Evolutionary conservation across 371 early-diverging fungal genomes (phyloP).

Genomic region (Mucor indicus): DNA sequence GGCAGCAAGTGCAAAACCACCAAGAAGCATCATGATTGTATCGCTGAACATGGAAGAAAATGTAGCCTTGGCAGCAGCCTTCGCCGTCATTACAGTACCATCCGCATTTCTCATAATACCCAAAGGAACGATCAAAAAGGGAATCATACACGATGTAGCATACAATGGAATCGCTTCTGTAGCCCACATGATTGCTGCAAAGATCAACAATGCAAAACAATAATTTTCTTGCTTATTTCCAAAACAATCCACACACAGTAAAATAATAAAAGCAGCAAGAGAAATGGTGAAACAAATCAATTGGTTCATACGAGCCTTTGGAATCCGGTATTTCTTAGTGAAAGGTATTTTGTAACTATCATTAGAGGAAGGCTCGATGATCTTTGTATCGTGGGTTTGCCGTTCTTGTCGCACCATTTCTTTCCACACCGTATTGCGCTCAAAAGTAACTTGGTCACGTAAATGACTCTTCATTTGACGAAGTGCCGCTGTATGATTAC

Average conservation of each 20-base stretch:
- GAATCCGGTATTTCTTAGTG: constrained; percentile 19
- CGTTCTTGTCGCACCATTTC: constrained; percentile 80
- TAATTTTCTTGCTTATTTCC: constrained; percentile 57
- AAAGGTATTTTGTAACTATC: constrained; percentile 44
- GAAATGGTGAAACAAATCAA: constrained; percentile 39
- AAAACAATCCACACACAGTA: constrained; percentile 59
- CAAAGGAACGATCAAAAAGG: constrained; percentile 71
- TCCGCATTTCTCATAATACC: constrained; percentile 63
- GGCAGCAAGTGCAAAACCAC: constrained; percentile 95
- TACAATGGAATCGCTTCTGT: constrained; percentile 79
- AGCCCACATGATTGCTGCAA: constrained; percentile 71
- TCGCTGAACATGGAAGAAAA: constrained; percentile 94
- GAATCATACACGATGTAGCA: constrained; percentile 76
- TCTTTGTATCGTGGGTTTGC: constrained; percentile 45
- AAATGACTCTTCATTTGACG: constrained; percentile 67
- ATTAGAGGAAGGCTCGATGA: constrained; percentile 42
- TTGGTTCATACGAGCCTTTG: constrained; percentile 21
- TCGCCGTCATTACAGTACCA: constrained; percentile 56
- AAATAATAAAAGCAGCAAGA: constrained; percentile 51
- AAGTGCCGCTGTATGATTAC: constrained; percentile 49
- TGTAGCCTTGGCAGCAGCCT: constrained; percentile 75
- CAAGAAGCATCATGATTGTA: constrained; percentile 93
- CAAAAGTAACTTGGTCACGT: constrained; percentile 73
- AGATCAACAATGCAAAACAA: constrained; percentile 66
- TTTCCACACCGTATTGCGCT: constrained; percentile 81